Conservation (phyloP, 108 stramenopile species). For the Skeletonema menzelii region DNA sequence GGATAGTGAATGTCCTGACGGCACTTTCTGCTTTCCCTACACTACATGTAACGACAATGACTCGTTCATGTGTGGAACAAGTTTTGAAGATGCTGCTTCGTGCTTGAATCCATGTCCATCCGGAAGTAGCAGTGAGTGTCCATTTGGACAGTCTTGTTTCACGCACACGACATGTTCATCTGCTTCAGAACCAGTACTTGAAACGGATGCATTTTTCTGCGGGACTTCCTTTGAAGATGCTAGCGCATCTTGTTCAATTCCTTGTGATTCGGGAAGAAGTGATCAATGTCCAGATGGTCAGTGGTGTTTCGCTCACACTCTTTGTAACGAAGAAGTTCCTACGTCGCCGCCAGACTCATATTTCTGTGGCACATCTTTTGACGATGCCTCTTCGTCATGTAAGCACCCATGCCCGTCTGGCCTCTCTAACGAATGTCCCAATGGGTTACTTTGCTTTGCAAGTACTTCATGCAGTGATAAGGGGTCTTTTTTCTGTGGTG, state of each 20-base stretch:
- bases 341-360: neutral
- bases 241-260: slow-evolving; percentile 49
- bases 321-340: slow-evolving; percentile 38
- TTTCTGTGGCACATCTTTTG: slow-evolving; percentile 17
- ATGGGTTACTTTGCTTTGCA: slow-evolving; percentile 33
- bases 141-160: slow-evolving; percentile 68
- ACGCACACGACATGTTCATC: slow-evolving; percentile 82
- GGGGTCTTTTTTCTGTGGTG: slow-evolving; percentile 69
- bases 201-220: slow-evolving; percentile 60
- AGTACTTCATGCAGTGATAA: slow-evolving; percentile 34
- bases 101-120: slow-evolving; percentile 62
- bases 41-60: slow-evolving; percentile 40
- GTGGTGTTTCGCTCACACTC: slow-evolving; percentile 67
- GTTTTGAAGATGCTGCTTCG: slow-evolving; percentile 45
- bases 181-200: neutral
- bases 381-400: slow-evolving; percentile 18
- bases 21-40: slow-evolving; percentile 44
- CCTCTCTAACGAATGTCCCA: slow-evolving; percentile 30
- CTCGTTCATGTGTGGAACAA: slow-evolving; percentile 50
- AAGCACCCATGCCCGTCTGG: slow-evolving; percentile 13
- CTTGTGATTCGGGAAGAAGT: slow-evolving; percentile 58
- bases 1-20: slow-evolving; percentile 67
- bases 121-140: slow-evolving; percentile 71
- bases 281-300: slow-evolving; percentile 59
- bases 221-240: slow-evolving; percentile 80